phyloP scores from a whole-genome alignment of 352 stramenopile genomes.

The Phytophthora pini region DNA sequence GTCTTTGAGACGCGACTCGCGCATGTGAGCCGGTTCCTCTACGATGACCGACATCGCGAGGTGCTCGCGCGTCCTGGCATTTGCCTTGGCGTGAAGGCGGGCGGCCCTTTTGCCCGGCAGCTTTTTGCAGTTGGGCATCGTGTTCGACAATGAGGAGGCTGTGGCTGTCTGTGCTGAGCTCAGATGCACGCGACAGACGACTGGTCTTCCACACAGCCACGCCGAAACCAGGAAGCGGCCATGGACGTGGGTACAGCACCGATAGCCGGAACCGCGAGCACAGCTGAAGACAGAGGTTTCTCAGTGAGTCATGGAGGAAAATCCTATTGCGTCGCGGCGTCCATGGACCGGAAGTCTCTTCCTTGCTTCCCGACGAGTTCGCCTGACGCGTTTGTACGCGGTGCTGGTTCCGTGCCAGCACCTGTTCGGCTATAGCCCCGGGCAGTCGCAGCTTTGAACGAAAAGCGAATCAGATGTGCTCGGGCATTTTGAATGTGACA shows the following conservation, averaged over 20 bases:
- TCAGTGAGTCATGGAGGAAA: constrained; percentile 16
- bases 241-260: constrained; percentile 22
- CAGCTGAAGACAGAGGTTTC: constrained; percentile 13
- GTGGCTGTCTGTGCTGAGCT: constrained; percentile 3
- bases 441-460: constrained; percentile 18
- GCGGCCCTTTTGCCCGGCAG: constrained; percentile 6
- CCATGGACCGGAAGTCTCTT: constrained; percentile 5
- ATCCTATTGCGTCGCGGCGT: constrained; percentile 9
- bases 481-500: constrained; percentile 14
- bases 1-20: constrained; percentile 32
- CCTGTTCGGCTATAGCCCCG: constrained; percentile 22
- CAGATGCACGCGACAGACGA: constrained; percentile 9
- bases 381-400: constrained; percentile 18
- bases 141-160: constrained; percentile 28
- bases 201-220: constrained; percentile 29
- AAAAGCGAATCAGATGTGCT: not conserved
- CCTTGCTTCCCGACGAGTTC: constrained; percentile 16
- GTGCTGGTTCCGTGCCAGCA: constrained; percentile 16
- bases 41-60: constrained; percentile 41
- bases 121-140: constrained; percentile 39
- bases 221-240: constrained; percentile 29
- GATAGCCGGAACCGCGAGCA: constrained; percentile 22
- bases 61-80: constrained; percentile 14
- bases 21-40: constrained; percentile 34
- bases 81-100: constrained; percentile 11